phyloP scores from a whole-genome alignment of 805 yeast species.

The Nakazawaea anatomiae region DNA sequence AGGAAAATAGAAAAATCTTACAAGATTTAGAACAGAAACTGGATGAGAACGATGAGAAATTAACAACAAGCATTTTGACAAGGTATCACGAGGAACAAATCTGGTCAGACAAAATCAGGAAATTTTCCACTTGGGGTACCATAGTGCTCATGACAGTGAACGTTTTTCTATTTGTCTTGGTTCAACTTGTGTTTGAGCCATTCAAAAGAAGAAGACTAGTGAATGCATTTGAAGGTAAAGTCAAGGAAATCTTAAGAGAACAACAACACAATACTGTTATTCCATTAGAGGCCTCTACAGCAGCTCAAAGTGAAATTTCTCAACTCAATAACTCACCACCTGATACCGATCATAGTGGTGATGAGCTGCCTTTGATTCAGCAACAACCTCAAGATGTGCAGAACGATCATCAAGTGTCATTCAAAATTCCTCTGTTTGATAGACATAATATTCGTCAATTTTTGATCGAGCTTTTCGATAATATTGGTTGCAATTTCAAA shows the following conservation, averaged over 20 bases:
- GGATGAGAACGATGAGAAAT: conserved; percentile 62
- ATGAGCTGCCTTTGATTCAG: no score
- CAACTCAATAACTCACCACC: not conserved
- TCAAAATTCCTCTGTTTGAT: not conserved
- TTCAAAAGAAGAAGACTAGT: conserved; percentile 85
- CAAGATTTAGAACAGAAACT: conserved; percentile 52
- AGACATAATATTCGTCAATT: conserved; percentile 2
- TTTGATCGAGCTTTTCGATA: not conserved
- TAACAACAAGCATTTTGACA: conserved; percentile 74
- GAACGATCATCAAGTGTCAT: not conserved
- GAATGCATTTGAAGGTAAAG: conserved; percentile 76
- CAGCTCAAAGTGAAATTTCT: not conserved
- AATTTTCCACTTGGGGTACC: conserved; percentile 97
- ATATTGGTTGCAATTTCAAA: not conserved
- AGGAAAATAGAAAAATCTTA: conserved; percentile 40
- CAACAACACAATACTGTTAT: conserved; percentile 18
- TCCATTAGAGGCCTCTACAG: not conserved
- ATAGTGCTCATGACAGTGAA: conserved; percentile 85
- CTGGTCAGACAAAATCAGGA: conserved; percentile 94
- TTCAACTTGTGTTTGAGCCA: conserved; percentile 88
- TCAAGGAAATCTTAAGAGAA: conserved; percentile 42
- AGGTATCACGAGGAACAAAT: conserved; percentile 96
- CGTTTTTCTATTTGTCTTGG: conserved; percentile 66
- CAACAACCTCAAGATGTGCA: not conserved
- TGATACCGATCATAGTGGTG: no score